These are phyloP conservation scores for Didymella keratinophila DNA, from an alignment of 2,329 filamentous ascomycete species.

Conservation along the genomic window DNA sequence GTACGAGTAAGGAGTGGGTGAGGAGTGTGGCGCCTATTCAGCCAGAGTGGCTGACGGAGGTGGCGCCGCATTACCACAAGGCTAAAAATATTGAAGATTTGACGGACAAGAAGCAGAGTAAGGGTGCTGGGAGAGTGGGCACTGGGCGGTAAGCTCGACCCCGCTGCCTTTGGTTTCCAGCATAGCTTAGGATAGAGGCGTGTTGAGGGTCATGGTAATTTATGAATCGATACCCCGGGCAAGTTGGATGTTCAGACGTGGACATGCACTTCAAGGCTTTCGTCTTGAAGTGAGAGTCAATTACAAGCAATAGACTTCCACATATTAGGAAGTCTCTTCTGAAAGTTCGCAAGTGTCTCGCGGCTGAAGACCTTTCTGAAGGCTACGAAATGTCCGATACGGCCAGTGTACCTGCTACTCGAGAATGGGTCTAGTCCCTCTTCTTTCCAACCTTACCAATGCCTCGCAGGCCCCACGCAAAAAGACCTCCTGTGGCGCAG, in stretches of 20 bases:
- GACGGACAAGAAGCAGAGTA: slow-evolving; percentile 76
- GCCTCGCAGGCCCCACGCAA: slow-evolving; percentile 52
- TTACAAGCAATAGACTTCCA: too few species aligned
- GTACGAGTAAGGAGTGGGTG: slow-evolving; percentile 93
- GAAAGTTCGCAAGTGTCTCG: neutral
- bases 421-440: slow-evolving; percentile 38
- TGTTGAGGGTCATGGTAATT: neutral
- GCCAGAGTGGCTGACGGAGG: slow-evolving; percentile 83
- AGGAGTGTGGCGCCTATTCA: slow-evolving; percentile 85
- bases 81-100: slow-evolving; percentile 84
- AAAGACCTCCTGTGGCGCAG: slow-evolving; percentile 42
- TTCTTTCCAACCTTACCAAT: slow-evolving; percentile 57
- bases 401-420: neutral
- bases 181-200: slow-evolving; percentile 14
- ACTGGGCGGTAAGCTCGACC: neutral
- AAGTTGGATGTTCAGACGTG: neutral
- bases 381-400: neutral
- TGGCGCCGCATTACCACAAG: slow-evolving; percentile 95
- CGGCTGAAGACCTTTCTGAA: neutral
- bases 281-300: too few species aligned
- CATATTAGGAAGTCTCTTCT: too few species aligned
- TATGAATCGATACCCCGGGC: slow-evolving; percentile 12
- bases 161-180: neutral
- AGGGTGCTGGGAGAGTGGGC: slow-evolving; percentile 48
- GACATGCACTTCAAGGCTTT: too few species aligned